Evolutionary conservation across 257 asterid species (phyloP).

Genomic region (Leptodermis oblonga): DNA sequence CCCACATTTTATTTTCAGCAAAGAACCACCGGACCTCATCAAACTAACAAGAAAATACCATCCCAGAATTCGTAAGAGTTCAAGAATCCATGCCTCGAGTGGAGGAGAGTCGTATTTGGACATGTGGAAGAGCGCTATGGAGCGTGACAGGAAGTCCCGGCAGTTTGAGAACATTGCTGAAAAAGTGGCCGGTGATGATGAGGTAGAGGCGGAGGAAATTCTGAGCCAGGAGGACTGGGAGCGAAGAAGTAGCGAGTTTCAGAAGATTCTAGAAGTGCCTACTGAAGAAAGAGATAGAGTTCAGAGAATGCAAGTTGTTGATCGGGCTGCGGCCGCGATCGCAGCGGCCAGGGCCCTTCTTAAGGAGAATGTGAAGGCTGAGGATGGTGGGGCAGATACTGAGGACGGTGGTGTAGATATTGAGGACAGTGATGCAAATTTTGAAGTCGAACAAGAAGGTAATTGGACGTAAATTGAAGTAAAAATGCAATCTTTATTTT

Average conservation of each 20-base stretch:
- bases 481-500: neutral
- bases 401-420: neutral
- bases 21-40: conserved; percentile 13
- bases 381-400: neutral
- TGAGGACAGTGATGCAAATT: conserved; percentile 19
- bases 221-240: conserved; percentile 46
- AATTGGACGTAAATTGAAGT: conserved; percentile 10
- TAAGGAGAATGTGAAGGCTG: conserved; percentile 37
- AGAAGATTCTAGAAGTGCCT: conserved; percentile 63
- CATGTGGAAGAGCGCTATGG: conserved; percentile 89
- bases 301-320: conserved; percentile 87
- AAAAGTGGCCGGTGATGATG: conserved; percentile 14
- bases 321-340: conserved; percentile 98
- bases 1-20: conserved; percentile 26
- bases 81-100: conserved; percentile 39
- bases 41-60: conserved; percentile 13
- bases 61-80: conserved; percentile 15
- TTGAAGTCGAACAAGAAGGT: conserved; percentile 43
- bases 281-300: conserved; percentile 72
- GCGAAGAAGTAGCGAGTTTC: conserved; percentile 57
- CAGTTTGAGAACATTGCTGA: conserved; percentile 59
- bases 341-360: conserved; percentile 80
- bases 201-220: conserved; percentile 16
- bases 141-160: conserved; percentile 49
- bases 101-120: conserved; percentile 70